phyloP scores from a whole-genome alignment of 1,284 basidiomycete species.

The Gomphus bonarii region DNA sequence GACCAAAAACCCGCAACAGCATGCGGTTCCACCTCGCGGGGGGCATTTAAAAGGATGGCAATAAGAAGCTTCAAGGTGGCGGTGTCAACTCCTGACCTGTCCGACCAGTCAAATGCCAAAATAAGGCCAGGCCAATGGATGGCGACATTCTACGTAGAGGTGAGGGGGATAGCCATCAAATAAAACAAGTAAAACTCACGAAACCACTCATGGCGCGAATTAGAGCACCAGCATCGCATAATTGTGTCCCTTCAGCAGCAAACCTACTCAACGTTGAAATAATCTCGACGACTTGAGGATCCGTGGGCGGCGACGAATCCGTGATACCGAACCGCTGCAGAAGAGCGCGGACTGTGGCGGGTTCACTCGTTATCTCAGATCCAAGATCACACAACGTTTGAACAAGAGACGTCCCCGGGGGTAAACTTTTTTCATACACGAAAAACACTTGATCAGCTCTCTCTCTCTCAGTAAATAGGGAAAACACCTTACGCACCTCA shows the following conservation, averaged over 20 bases:
- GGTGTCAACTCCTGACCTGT: conserved; percentile 73
- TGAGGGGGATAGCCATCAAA: conserved; percentile 13
- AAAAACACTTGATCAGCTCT: conserved; percentile 11
- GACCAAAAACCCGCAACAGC: conserved; percentile 77
- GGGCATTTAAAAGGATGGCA: conserved; percentile 64
- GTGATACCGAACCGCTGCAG: conserved; percentile 64
- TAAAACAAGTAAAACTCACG: conserved; percentile 33
- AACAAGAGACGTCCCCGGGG: conserved; percentile 54
- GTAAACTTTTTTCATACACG: conserved; percentile 36
- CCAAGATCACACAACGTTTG: conserved; percentile 67
- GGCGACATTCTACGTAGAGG: conserved; percentile 37
- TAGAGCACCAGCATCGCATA: conserved; percentile 71
- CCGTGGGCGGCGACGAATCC: conserved; percentile 56
- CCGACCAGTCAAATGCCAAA: conserved; percentile 67
- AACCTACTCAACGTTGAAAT: conserved; percentile 54
- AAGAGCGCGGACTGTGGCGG: conserved; percentile 57
- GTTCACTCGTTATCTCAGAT: conserved; percentile 63
- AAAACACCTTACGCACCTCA: conserved; percentile 30
- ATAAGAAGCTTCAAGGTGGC: conserved; percentile 75
- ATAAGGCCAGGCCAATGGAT: conserved; percentile 77
- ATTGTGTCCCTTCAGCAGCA: conserved; percentile 55
- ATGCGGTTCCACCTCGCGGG: conserved; percentile 59
- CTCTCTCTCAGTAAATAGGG: conserved; percentile 11
- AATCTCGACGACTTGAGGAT: conserved; percentile 58
- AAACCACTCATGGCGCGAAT: conserved; percentile 60